These are phyloP conservation scores for Plasmodium blacklocki DNA, from an alignment of 169 alveolate genomes.

Conservation along the genomic window DNA sequence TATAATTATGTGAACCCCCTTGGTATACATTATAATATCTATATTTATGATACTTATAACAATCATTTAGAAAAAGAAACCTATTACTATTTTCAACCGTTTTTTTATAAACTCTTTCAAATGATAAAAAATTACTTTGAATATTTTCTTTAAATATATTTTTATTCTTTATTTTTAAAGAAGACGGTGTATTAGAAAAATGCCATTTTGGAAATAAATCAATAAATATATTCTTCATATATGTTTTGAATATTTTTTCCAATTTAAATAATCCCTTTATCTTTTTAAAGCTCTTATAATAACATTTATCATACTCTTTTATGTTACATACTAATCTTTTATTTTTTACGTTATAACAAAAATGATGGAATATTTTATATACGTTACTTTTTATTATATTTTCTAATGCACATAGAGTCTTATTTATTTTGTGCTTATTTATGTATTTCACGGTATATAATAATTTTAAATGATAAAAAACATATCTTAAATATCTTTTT, in stretches of 20 bases:
- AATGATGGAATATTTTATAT: background rate
- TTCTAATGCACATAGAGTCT: conserved; percentile 8
- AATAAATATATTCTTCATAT: conserved; percentile 13
- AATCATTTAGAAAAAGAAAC: no score
- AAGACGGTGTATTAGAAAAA: background rate
- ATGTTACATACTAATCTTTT: background rate
- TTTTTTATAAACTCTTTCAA: background rate
- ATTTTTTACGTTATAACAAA: background rate
- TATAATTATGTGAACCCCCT: background rate
- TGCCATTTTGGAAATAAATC: conserved; percentile 13
- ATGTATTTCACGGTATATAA: background rate
- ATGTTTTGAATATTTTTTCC: conserved; percentile 14
- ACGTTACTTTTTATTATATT: conserved; percentile 9
- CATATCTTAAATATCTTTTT: conserved; percentile 16
- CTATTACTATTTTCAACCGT: no score
- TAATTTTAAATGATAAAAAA: conserved; percentile 25
- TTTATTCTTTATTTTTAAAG: background rate
- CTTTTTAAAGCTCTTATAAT: conserved; percentile 9
- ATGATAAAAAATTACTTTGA: background rate
- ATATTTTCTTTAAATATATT: background rate
- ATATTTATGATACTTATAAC: conserved; percentile 9
- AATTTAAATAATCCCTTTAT: conserved; percentile 30
- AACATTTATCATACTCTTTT: background rate
- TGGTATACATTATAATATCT: background rate
- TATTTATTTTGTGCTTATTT: background rate